Percentiles rank a stretch among this genome's conserved stretches.
Evolutionary conservation across 306 rosid genomes (phyloP).

Genomic region (Canavalia gladiata): DNA sequence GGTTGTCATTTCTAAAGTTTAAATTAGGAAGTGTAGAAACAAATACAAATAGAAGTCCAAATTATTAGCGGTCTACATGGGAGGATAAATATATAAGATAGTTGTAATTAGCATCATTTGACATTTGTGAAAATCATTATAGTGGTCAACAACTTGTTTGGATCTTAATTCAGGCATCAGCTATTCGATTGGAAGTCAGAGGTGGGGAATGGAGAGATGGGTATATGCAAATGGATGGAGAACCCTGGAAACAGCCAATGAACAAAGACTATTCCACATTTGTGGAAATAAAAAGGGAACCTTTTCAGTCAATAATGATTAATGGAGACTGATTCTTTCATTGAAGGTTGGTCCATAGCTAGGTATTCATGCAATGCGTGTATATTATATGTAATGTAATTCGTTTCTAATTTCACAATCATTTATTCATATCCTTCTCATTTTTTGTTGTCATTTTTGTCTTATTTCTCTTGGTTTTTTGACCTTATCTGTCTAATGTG

Average conservation of each 20-base stretch:
- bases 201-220: constrained; percentile 96
- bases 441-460: neutral
- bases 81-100: neutral
- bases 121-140: neutral
- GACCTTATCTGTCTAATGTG: neutral
- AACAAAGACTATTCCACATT: constrained; percentile 71
- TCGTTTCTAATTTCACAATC: neutral
- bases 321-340: constrained; percentile 63
- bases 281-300: constrained; percentile 86
- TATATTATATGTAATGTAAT: constrained; percentile 34
- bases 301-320: constrained; percentile 77
- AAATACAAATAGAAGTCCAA: too few relatives aligned
- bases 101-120: neutral
- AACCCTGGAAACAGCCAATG: constrained; percentile 97
- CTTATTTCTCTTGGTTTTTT: too few relatives aligned
- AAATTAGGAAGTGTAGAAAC: too few relatives aligned
- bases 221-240: constrained; percentile 96
- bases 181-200: constrained; percentile 84
- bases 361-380: constrained; percentile 32
- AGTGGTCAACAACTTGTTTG: neutral
- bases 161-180: constrained; percentile 70
- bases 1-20: too few relatives aligned
- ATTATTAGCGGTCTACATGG: too few relatives aligned
- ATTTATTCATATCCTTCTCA: too few relatives aligned
- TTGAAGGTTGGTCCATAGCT: constrained; percentile 2